Conservation (phyloP, 805 yeast genomes). For the Saccharomyces jurei region DNA sequence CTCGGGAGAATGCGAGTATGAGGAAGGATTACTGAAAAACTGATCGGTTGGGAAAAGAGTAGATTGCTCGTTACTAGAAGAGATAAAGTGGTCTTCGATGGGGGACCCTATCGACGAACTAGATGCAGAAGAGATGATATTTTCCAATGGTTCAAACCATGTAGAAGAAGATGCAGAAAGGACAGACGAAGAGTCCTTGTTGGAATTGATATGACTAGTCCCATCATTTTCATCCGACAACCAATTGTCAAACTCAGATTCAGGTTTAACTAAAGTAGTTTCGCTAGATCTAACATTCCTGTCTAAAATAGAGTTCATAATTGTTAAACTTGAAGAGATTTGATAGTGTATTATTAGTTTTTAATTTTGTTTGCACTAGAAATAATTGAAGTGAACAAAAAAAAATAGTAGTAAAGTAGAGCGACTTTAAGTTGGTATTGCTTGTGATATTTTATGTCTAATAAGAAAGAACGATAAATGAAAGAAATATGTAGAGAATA, state of each 20-base stretch:
- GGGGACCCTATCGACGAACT: slow-evolving; percentile 20
- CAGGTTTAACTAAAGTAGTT: not conserved
- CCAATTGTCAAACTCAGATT: slow-evolving; percentile 11
- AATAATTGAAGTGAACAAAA: not conserved
- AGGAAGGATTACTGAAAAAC: slow-evolving; percentile 8
- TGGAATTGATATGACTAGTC: slow-evolving; percentile 3
- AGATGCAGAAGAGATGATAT: slow-evolving; percentile 19
- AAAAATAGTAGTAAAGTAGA: not conserved
- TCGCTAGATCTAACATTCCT: not conserved
- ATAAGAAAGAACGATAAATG: not conserved
- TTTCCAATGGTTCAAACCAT: slow-evolving; percentile 26
- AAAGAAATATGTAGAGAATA: not conserved
- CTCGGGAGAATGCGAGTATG: slow-evolving; percentile 7
- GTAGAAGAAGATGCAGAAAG: slow-evolving; percentile 5
- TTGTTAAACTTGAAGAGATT: not conserved
- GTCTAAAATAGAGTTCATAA: not conserved
- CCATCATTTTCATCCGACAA: slow-evolving; percentile 12
- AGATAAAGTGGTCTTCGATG: slow-evolving; percentile 3
- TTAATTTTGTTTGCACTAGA: not conserved
- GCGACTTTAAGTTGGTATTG: not conserved
- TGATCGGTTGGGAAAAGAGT: not conserved
- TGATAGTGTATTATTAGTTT: not conserved
- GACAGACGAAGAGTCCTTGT: slow-evolving; percentile 6
- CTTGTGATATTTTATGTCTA: not conserved
- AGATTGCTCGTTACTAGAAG: not conserved